Base-by-base conservation (phyloP, 768 basidiomycete species). In the Tylopilus vinaceipallidus region DNA sequence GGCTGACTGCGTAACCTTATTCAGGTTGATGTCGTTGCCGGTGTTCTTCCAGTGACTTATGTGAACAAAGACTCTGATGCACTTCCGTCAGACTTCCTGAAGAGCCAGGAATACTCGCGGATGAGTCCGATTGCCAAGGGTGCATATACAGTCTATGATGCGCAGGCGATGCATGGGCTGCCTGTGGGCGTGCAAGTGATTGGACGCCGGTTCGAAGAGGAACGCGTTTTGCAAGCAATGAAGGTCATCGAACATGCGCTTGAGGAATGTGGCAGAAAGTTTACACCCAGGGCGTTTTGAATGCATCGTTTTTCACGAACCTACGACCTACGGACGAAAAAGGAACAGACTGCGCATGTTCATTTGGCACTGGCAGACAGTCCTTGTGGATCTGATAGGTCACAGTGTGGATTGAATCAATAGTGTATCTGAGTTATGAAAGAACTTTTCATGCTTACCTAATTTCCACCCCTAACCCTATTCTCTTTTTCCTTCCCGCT, bases 191-290 rank as follows among this genome's bases (percentile, higher is more conserved):
- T 87, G 11, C 85, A 88, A 60, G 64, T 88, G 27, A 74, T 80
- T 1, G 84, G 84, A 2, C 68, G 75, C 38, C 70, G 81, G 35
- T 73, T 86, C 34, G 82, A 86, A 61, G 88, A 89, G 65, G 88
- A 90, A 66, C 82, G 82, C 59, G 85, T 86, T 3, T 54, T 88
- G 7, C 79, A 82, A 58, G 84, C 80, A 2, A 86, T 87, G 81
- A 78, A 79, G 57, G 72, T 87, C 6, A 69, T 86, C 41, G 71
- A 81, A 37, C 52, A 49, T 2, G 65, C 65, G 16, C 55, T 67
- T n/a, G 56, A 45, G 29, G 57, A 41, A 26, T 50, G 49, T 29
- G 67, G 52, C 2, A 52, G 52, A 23, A 59, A 56, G 38, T 66
- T 66, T 22, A 43, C 41, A 23, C 65, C 64, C 0, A 57, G 22